These are phyloP conservation scores for Leccinum pallidistipes DNA, from an alignment of 1,284 basidiomycete species.

Conservation along the genomic window DNA sequence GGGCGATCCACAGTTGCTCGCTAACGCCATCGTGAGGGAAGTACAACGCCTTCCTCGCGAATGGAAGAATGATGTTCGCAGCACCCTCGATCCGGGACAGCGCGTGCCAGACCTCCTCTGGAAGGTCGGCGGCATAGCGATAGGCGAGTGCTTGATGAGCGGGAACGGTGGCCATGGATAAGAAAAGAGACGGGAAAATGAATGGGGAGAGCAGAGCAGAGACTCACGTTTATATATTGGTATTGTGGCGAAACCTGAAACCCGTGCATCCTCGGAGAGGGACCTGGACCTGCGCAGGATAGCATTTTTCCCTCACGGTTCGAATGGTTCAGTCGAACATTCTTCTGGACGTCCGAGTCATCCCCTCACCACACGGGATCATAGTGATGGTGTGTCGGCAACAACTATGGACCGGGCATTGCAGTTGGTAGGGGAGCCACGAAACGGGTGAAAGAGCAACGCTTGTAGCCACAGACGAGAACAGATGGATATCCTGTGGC, in stretches of 20 bases:
- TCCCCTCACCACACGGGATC: slow-evolving; percentile 9
- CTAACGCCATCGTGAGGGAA: not conserved
- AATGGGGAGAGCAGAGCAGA: not conserved
- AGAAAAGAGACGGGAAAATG: not conserved
- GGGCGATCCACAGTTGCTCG: slow-evolving; percentile 52
- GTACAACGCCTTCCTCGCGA: slow-evolving; percentile 12
- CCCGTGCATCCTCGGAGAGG: not conserved
- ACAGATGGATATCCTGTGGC: slow-evolving; percentile 15
- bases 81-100: not conserved
- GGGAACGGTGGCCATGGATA: slow-evolving; percentile 10
- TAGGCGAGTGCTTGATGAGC: slow-evolving; percentile 6
- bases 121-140: slow-evolving; percentile 25
- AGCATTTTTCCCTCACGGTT: not conserved
- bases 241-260: not conserved
- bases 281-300: not conserved
- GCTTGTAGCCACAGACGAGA: not conserved
- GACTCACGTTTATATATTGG: slow-evolving; percentile 6
- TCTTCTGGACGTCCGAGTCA: slow-evolving; percentile 1
- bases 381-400: not conserved
- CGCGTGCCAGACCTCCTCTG: slow-evolving; percentile 36
- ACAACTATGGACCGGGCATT: not conserved
- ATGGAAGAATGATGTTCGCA: slow-evolving; percentile 2
- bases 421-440: not conserved
- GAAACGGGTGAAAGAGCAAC: not conserved
- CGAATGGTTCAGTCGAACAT: not conserved